These are phyloP conservation scores for Leptographium procerum DNA, from an alignment of 2,329 filamentous ascomycete species.

Conservation along the genomic window DNA sequence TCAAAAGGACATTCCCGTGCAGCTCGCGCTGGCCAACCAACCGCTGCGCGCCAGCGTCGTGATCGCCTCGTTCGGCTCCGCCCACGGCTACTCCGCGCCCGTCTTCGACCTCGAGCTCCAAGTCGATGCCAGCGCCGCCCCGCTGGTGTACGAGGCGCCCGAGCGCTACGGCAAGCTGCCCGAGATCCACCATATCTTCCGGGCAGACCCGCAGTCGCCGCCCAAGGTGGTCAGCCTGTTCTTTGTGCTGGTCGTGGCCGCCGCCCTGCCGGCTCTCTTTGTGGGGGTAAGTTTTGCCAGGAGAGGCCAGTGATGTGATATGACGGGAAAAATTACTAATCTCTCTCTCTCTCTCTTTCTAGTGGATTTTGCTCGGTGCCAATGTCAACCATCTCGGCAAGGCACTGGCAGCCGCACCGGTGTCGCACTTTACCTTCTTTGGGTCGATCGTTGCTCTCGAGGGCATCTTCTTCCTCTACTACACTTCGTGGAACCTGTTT, in stretches of 20 bases:
- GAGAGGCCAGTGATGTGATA: neutral
- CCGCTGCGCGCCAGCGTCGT: conserved; percentile 72
- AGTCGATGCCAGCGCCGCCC: conserved; percentile 48
- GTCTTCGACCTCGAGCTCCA: conserved; percentile 64
- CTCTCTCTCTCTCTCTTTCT: neutral
- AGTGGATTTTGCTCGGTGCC: conserved; percentile 76
- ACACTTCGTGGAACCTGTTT: conserved; percentile 84
- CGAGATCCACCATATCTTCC: conserved; percentile 89
- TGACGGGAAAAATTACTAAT: neutral
- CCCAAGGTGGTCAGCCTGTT: conserved; percentile 67
- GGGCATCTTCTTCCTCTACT: conserved; percentile 89
- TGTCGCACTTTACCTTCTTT: conserved; percentile 77
- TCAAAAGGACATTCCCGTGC: conserved; percentile 77
- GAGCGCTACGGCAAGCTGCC: conserved; percentile 73
- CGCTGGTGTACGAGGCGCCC: conserved; percentile 49
- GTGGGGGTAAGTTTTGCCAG: conserved; percentile 48
- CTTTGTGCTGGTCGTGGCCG: conserved; percentile 63
- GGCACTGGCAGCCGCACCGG: conserved; percentile 63
- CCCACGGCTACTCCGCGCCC: conserved; percentile 53
- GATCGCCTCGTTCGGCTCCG: conserved; percentile 74
- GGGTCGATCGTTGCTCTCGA: conserved; percentile 82
- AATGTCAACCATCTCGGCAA: conserved; percentile 69
- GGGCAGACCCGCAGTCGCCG: conserved; percentile 65
- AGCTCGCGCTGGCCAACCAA: conserved; percentile 57
- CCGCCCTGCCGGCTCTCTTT: conserved; percentile 62